Base-by-base conservation (phyloP, 2,329 filamentous ascomycete species). In the Aspergillus pseudonomiae region DNA sequence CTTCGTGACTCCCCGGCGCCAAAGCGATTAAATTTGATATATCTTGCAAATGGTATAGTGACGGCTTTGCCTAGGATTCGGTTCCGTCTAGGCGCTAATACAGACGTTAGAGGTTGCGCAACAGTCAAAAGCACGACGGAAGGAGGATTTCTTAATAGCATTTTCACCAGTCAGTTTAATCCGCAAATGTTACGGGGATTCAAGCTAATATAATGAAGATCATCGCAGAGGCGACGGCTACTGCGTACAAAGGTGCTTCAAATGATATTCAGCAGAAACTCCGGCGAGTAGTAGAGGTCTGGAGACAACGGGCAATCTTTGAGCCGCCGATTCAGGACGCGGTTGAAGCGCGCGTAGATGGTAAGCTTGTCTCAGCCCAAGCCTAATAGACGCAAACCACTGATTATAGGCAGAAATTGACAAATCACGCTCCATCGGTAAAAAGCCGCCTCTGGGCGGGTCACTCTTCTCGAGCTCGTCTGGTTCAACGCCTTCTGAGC, bases 111-210 rank as follows among this genome's bases (percentile, higher is more conserved):
- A 99, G 84, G 94, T 99, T 63, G 91, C 93, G 26, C 95, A 99
- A 76, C 95, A 98, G 75, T 97, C 94, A 28, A 96, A 96, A 79
- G 94, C 92, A 55, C 90, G 94, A 41, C 89, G 91, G 67, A 97
- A 96, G 79, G 89, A 94, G 59, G 95, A 99, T 71, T 99, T 99
- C 71, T 86, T 97, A 16, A 86, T 91, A 65, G 94, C 95, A 9
- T 98, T 97, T 78, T 91, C 94, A 53, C 94, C 95, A 5, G 86
- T 85, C 65, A 66, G 78, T 77, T 9, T 32, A 36, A 52, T 3
- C 5, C 34, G 16, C n/a, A 56, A 11, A 24, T 34, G 14, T 21
- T n/a, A 32, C 32, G 16, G 26, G 24, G n/a, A 34, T 55, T 21
- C 21, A 55, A 26, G 54, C 70, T 79, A 66, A 79, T 61, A 46